Base-by-base conservation (phyloP, 2,329 filamentous ascomycete genomes). In the Botrytis medusae region DNA sequence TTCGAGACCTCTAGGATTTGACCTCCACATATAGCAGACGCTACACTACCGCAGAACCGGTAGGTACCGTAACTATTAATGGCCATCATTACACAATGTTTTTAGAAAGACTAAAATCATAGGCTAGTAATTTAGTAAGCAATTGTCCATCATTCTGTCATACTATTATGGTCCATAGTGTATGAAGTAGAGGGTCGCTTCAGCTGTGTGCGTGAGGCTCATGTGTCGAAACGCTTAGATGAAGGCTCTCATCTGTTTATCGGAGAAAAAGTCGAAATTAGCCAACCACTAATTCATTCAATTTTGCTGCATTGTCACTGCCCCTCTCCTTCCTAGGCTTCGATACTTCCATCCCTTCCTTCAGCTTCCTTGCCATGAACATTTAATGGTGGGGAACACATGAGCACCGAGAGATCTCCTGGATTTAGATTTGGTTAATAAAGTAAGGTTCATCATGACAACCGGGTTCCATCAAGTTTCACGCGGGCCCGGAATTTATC, bases 401-500 rank as follows among this genome's bases (percentile, higher is more conserved):
- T 42, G 37, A n/a, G 57, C 51, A 57, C 51, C 51, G 51, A 57
- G 10, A 62, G 60, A 42, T 44, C 37, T 63, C 51, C 51, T 29
- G 25, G 14, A n/a, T 63, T 63, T 63, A 40, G n/a, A 32, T 63
- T 63, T 63, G 37, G 37, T n/a, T 44, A 44, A 63, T 63, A 32
- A 44, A 63, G 40, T 44, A 63, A 60, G 51, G 67, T 59, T 42
- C 44, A 69, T 34, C n/a, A 40, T n/a, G 34, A 32, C 22, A 51
- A 54, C 64, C 40, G 51, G 51, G 37, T 69, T 40, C 54, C 37
- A 40, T 34, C 34, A 9, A 14, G 54, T 69, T 69, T 60, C 67
- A 69, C 67, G 67, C 51, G 34, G 48, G 48, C 67, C 46, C 34
- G 51, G 37, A 60, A 69, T 46, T 40, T 59, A 69, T 69, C 67